Conservation (phyloP, 2,329 filamentous ascomycete species). For the Aspergillus clavatus region DNA sequence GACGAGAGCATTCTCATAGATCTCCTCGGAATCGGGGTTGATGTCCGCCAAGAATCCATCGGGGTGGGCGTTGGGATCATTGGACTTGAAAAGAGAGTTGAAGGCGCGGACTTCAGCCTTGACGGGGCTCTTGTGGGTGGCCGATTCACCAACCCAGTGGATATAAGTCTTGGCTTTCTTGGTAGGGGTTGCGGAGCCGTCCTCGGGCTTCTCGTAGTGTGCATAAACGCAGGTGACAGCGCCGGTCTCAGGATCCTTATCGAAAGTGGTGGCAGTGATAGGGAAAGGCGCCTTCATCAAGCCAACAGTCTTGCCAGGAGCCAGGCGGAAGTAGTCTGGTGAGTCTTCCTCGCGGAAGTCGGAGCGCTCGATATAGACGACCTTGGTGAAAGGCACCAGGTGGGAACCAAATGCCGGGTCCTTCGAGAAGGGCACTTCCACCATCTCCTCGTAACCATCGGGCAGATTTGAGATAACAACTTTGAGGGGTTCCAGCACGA, state of each 20-base stretch:
- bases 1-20: slow-evolving; percentile 73
- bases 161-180: slow-evolving; percentile 70
- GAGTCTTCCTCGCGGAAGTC: slow-evolving; percentile 72
- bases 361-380: slow-evolving; percentile 75
- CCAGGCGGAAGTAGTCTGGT: slow-evolving; percentile 71
- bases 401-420: slow-evolving; percentile 55
- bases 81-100: slow-evolving; percentile 78
- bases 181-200: slow-evolving; percentile 52
- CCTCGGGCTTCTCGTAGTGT: slow-evolving; percentile 61
- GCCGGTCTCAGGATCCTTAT: slow-evolving; percentile 60
- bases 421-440: slow-evolving; percentile 74
- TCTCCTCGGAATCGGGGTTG: slow-evolving; percentile 74
- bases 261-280: slow-evolving; percentile 64
- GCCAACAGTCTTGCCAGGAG: slow-evolving; percentile 69
- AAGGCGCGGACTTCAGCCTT: slow-evolving; percentile 71
- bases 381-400: slow-evolving; percentile 64
- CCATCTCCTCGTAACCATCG: slow-evolving; percentile 59
- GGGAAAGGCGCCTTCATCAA: slow-evolving; percentile 66
- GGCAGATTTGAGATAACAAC: slow-evolving; percentile 76
- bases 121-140: slow-evolving; percentile 56
- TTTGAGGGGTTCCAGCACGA: slow-evolving; percentile 79
- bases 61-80: slow-evolving; percentile 70
- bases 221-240: slow-evolving; percentile 63
- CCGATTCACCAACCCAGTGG: slow-evolving; percentile 77
- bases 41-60: slow-evolving; percentile 81